A percentile compares a stretch with the other conserved stretches of the same genome.
Conservation (phyloP, 768 basidiomycete genomes). For the Hypsizygus marmoreus region DNA sequence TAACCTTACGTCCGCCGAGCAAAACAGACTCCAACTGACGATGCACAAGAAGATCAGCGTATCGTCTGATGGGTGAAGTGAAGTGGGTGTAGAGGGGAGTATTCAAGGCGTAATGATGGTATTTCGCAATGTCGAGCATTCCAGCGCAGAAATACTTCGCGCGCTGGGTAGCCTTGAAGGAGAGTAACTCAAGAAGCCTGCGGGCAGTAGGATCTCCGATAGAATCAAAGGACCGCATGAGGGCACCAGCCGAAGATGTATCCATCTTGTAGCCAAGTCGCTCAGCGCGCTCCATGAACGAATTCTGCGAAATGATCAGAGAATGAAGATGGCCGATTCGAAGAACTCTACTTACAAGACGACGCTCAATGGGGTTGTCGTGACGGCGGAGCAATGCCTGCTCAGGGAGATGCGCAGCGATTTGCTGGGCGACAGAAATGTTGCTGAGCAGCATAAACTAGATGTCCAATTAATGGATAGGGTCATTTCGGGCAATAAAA, state of each 20-base stretch:
- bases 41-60: conserved; percentile 93
- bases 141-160: conserved; percentile 99
- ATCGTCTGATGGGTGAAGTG: conserved; percentile 90
- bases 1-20: conserved; percentile 61
- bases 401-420: conserved; percentile 93
- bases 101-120: conserved; percentile 89
- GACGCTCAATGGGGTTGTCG: conserved; percentile 89
- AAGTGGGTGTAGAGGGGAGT: conserved; percentile 92
- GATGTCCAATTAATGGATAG: not conserved
- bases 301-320: conserved; percentile 48
- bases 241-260: conserved; percentile 69
- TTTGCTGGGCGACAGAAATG: conserved; percentile 85
- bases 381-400: conserved; percentile 96
- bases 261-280: conserved; percentile 86
- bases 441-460: conserved; percentile 96
- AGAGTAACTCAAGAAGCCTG: conserved; percentile 78
- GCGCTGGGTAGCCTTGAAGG: conserved; percentile 88
- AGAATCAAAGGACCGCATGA: conserved; percentile 84
- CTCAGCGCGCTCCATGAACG: conserved; percentile 78
- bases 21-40: conserved; percentile 93
- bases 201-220: conserved; percentile 75
- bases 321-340: conserved; percentile 11
- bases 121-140: conserved; percentile 99
- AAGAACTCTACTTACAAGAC: conserved; percentile 58
- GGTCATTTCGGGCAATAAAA: not conserved